A percentile compares a stretch with the other conserved stretches of the same genome.
phyloP scores from a whole-genome alignment of 305 asterid genomes.

The Fraxinus floribunda region DNA sequence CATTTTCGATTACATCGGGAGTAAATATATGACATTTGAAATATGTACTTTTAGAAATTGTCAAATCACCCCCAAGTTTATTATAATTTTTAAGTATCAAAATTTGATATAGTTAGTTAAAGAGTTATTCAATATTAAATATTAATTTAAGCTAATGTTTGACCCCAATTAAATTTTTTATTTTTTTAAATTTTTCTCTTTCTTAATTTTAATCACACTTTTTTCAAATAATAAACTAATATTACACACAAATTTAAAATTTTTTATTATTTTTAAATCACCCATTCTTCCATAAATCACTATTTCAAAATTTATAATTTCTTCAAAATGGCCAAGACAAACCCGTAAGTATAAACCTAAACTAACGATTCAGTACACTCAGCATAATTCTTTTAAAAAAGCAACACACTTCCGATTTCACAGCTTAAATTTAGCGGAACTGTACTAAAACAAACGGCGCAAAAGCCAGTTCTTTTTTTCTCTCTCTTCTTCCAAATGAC shows the following conservation, averaged over 20 bases:
- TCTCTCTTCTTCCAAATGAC: conserved; percentile 30
- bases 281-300: no score
- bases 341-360: neutral
- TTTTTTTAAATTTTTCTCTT: no score
- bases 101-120: neutral
- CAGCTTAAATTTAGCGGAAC: conserved; percentile 11
- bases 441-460: neutral
- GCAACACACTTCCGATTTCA: neutral
- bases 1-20: no score
- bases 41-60: neutral
- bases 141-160: no score
- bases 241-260: no score
- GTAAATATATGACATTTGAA: neutral
- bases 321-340: no score
- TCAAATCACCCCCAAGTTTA: neutral
- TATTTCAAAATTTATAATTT: no score
- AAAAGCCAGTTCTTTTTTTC: neutral
- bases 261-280: no score
- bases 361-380: neutral
- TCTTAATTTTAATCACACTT: no score
- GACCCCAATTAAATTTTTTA: no score
- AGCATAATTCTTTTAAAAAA: no score
- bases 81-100: neutral
- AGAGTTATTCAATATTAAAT: neutral
- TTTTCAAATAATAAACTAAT: no score